Evolutionary conservation across 176 grass and related monocot genomes (phyloP).

Genomic region (Oryza brachyantha): DNA sequence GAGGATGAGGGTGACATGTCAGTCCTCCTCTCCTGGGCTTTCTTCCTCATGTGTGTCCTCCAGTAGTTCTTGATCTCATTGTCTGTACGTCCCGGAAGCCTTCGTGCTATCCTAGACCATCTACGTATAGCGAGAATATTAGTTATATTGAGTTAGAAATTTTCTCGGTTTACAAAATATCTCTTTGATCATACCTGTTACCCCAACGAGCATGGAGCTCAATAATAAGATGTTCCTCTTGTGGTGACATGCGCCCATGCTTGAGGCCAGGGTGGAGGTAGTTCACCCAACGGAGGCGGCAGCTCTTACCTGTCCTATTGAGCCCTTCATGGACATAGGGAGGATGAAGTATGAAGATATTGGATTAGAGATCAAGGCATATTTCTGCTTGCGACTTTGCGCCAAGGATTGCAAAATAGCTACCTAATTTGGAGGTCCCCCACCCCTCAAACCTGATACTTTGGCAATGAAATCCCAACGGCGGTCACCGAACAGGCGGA

Average conservation of each 20-base stretch:
- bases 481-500: slow-evolving; percentile 84
- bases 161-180: background rate
- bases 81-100: slow-evolving; percentile 75
- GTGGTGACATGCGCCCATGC: slow-evolving; percentile 72
- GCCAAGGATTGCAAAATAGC: slow-evolving; percentile 47
- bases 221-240: slow-evolving; percentile 69
- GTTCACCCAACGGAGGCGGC: slow-evolving; percentile 84
- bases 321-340: slow-evolving; percentile 49
- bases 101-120: slow-evolving; percentile 78
- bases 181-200: slow-evolving; percentile 53
- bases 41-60: slow-evolving; percentile 95
- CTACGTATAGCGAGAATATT: slow-evolving; percentile 35
- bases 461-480: slow-evolving; percentile 97
- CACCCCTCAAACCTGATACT: slow-evolving; percentile 99
- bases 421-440: slow-evolving; percentile 62
- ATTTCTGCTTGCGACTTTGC: slow-evolving; percentile 30
- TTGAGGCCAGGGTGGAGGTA: slow-evolving; percentile 89
- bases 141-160: background rate
- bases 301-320: slow-evolving; percentile 84
- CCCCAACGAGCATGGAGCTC: slow-evolving; percentile 86
- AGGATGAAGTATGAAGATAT: slow-evolving; percentile 24
- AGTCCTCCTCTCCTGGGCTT: slow-evolving; percentile 68
- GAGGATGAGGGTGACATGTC: slow-evolving; percentile 52
- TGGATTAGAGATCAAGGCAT: slow-evolving; percentile 33
- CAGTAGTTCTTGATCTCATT: slow-evolving; percentile 97